Conservation (phyloP, 805 yeast genomes). For the Ogataea naganishii region DNA sequence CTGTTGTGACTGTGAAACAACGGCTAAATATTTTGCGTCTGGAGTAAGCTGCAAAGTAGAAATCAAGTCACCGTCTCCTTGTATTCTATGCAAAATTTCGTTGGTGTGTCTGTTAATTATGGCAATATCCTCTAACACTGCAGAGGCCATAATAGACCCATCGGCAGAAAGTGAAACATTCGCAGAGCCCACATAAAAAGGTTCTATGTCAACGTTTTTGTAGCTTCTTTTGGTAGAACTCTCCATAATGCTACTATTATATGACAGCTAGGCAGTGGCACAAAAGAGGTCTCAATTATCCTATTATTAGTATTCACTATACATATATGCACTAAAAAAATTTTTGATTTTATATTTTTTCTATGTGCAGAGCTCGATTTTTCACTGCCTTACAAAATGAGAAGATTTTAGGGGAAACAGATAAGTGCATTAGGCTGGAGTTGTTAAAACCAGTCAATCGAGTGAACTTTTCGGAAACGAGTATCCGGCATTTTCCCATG, state of each 20-base stretch:
- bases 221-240: constrained; percentile 19
- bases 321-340: too few relatives aligned
- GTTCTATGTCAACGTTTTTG: constrained; percentile 47
- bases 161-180: constrained; percentile 59
- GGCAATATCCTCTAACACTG: constrained; percentile 68
- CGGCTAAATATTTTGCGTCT: constrained; percentile 61
- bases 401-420: background rate
- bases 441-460: constrained; percentile 10
- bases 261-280: too few relatives aligned
- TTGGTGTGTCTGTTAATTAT: constrained; percentile 58
- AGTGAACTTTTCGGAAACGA: constrained; percentile 20
- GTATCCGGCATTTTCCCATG: constrained; percentile 32
- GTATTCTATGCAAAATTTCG: constrained; percentile 47
- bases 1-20: constrained; percentile 78
- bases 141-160: constrained; percentile 64
- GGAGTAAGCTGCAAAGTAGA: constrained; percentile 73
- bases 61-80: constrained; percentile 78
- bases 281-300: too few relatives aligned
- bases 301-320: too few relatives aligned
- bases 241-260: constrained; percentile 8
- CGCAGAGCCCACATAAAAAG: constrained; percentile 83
- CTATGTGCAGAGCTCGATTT: constrained; percentile 3
- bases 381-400: background rate
- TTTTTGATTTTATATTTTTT: too few relatives aligned
- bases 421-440: too few relatives aligned